A percentile compares a stretch with the other conserved stretches of the same genome.
phyloP scores from a whole-genome alignment of 495 filamentous ascomycete species.

The Xylona heveae region DNA sequence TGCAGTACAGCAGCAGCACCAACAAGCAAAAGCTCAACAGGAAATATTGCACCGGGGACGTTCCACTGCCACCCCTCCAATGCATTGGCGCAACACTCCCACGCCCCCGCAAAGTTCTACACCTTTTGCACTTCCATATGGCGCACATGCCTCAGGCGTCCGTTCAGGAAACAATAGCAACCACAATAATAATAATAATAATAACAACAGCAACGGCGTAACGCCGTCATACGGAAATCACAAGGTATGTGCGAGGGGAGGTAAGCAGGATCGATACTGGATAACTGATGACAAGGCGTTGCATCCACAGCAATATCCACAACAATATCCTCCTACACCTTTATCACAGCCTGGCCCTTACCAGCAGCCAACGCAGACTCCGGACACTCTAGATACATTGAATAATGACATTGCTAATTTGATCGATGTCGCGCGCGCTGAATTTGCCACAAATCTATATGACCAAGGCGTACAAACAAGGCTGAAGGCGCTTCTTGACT shows the following conservation, averaged over 20 bases:
- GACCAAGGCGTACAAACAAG: slow-evolving; percentile 53
- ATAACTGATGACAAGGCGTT: too few species aligned
- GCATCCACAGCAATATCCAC: slow-evolving; percentile 6
- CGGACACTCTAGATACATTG: slow-evolving; percentile 41
- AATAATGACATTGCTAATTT: slow-evolving; percentile 63
- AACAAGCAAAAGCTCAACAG: slow-evolving; percentile 37
- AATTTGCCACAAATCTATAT: slow-evolving; percentile 49
- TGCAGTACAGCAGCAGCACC: slow-evolving; percentile 47
- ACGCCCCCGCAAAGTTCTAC: slow-evolving; percentile 39
- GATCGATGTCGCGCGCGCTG: slow-evolving; percentile 43
- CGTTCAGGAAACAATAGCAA: slow-evolving; percentile 9
- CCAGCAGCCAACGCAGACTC: slow-evolving; percentile 7
- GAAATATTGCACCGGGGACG: slow-evolving; percentile 37
- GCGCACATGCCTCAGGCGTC: slow-evolving; percentile 1
- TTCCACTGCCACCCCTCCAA: slow-evolving; percentile 23
- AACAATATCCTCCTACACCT: too few species aligned
- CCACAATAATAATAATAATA: slow-evolving; percentile 9
- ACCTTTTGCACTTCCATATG: slow-evolving; percentile 10
- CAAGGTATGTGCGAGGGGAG: too few species aligned
- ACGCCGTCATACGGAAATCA: too few species aligned
- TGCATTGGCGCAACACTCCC: slow-evolving; percentile 37
- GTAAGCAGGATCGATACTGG: too few species aligned
- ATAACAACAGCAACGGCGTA: too few species aligned
- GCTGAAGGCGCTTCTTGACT: slow-evolving; percentile 67
- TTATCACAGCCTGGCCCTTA: too few species aligned